Base-by-base conservation (phyloP, 2,329 filamentous ascomycete genomes). In the Fusarium hostae region DNA sequence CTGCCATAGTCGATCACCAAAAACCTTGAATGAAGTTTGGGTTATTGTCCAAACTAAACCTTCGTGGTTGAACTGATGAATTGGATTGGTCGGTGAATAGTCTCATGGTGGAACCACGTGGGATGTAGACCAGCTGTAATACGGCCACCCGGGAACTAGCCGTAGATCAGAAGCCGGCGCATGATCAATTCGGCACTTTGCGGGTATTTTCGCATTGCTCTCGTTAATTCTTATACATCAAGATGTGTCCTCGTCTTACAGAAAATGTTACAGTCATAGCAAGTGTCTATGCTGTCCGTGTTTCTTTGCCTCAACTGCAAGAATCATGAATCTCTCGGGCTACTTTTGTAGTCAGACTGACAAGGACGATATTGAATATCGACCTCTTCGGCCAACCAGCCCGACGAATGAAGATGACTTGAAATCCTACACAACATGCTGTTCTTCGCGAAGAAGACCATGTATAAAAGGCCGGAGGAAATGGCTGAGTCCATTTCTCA, bases 51-150 rank as follows among this genome's bases (percentile, higher is more conserved):
- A 45, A 35, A n/a, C 30, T 67, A 32, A 22, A 41, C 59, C 57
- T 73, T 73, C 71, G 71, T 73, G 71, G 50, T 60, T 59, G 47
- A 63, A 41, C 37, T 45, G 34, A n/a, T 52, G n/a, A 26, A 39
- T 60, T 18, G 56, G 71, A 74, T 74, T 74, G 71, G 71, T 60
- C 37, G n/a, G 22, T 39, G 24, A 54, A 34, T 34, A 51, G n/a
- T 22, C 37, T 70, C 59, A 62, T 41, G 57, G 68, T 67, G 68
- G 68, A 71, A 52, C 68, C 71, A 74, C 71, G 71, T 74, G 71
- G 64, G 64, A 40, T 56, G 40, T 52, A 70, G 59, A 52, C 28
- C 41, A 52, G 44, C 59, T 72, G 54, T 69, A 70, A 74, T 74
- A 74, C 71, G 71, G 39, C 68, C 54, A 40, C 15, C 28, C 22